Evolutionary conservation across 208 protist genomes (phyloP).

Genomic region (Acanthamoeba healyi): DNA sequence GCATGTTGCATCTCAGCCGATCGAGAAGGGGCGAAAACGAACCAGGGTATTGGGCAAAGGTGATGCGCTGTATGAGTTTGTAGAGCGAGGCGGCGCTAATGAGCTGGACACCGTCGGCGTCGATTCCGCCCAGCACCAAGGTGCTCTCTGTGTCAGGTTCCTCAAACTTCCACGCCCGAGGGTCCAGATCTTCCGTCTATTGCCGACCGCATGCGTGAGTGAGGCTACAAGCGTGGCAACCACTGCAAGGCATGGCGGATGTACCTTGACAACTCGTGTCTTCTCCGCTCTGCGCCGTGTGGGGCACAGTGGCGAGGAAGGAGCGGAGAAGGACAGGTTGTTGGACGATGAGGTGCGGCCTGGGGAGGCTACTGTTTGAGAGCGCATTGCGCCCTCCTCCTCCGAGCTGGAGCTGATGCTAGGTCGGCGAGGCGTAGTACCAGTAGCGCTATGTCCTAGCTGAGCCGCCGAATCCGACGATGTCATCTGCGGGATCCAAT

Average conservation of each 20-base stretch:
- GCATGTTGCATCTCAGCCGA: background rate
- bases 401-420: background rate
- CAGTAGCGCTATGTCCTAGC: too few relatives aligned
- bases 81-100: slow-evolving; percentile 36
- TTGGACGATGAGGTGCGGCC: too few relatives aligned
- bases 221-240: too few relatives aligned
- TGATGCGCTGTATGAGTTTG: slow-evolving; percentile 60
- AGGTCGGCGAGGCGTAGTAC: too few relatives aligned
- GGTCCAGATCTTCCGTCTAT: slow-evolving; percentile 13
- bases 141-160: slow-evolving; percentile 31
- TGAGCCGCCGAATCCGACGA: too few relatives aligned
- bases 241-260: too few relatives aligned
- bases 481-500: too few relatives aligned
- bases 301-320: background rate
- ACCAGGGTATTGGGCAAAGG: slow-evolving; percentile 8
- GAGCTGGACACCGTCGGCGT: background rate
- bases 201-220: background rate
- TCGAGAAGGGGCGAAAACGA: background rate
- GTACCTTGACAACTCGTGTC: slow-evolving; percentile 30
- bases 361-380: too few relatives aligned
- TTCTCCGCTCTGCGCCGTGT: background rate
- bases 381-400: too few relatives aligned
- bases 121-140: background rate
- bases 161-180: slow-evolving; percentile 6
- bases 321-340: background rate